Base-by-base conservation (phyloP, 2,329 filamentous ascomycete species). In the Calonectria montana region DNA sequence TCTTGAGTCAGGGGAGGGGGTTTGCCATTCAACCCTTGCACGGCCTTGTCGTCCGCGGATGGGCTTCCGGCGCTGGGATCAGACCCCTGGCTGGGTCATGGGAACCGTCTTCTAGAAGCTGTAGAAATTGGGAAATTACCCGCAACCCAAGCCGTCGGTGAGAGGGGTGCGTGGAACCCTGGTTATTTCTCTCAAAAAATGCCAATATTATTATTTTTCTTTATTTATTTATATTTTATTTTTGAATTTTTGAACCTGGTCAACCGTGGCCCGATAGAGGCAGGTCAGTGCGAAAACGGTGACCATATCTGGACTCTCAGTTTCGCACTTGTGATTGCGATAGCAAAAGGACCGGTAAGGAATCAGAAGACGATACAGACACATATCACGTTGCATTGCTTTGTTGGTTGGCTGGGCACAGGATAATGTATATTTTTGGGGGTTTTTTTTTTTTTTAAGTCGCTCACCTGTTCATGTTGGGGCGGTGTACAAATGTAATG, bases 41-140 rank as follows among this genome's bases (percentile, higher is more conserved):
- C 39, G 48, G 67, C 29, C 50, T 39, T 35, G 31, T 70, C 61
- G 35, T 18, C 70, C 77, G 72, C 74, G 77, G 77, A 65, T 55
- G 71, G 21, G 63, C 70, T 79, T 78, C 77, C 77, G 77, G 76
- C 37, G 66, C 71, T 70, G 45, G 70, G 48, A 63, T 48, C 48
- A 50, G 39, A 73, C 53, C 76, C 77, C 73, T 75, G 77, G 73
- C 23, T 63, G 50, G 41, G 72, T 53, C 74, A 74, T 65, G 74
- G 72, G 65, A 57, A 39, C 27, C 39, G 68, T 59, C 74, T 79
- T 79, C 77, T 79, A 79, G 77, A 79, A 79, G 73, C 75, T 69
- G 47, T 74, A 69, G 71, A 76, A 74, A 74, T 74, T 72, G 69
- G 70, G 71, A 73, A 75, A 74, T 74, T 74, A 67, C 64, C 70